Conservation (phyloP, 73 alveolate species). For the Paramecium sexaurelia region DNA sequence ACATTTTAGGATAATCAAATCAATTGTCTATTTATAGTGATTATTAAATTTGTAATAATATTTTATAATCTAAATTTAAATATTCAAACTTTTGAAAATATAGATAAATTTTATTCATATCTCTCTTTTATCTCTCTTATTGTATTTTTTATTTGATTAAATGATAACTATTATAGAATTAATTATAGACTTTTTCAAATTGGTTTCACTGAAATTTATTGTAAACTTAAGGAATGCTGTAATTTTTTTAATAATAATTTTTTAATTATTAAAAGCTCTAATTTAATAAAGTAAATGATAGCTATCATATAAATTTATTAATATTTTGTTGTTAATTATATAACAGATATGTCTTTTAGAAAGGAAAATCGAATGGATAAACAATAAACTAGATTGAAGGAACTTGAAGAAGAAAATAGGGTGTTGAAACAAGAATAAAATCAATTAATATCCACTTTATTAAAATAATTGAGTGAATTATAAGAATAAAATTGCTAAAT, state of each 20-base stretch:
- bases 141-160: no score
- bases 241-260: no score
- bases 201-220: background rate
- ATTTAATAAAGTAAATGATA: background rate
- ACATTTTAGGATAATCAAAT: no score
- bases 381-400: background rate
- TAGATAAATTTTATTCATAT: no score
- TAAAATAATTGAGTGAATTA: conserved; percentile 4
- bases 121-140: no score
- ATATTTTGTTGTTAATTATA: background rate
- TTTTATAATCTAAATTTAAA: no score
- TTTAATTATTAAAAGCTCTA: background rate
- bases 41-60: no score
- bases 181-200: no score
- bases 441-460: background rate
- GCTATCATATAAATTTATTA: background rate
- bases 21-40: no score
- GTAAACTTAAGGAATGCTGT: no score
- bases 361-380: background rate
- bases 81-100: no score
- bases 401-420: background rate
- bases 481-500: background rate
- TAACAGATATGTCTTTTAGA: background rate
- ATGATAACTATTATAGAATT: no score
- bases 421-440: conserved; percentile 16